Conservation (phyloP, 805 yeast species). For the Pichia insulana region DNA sequence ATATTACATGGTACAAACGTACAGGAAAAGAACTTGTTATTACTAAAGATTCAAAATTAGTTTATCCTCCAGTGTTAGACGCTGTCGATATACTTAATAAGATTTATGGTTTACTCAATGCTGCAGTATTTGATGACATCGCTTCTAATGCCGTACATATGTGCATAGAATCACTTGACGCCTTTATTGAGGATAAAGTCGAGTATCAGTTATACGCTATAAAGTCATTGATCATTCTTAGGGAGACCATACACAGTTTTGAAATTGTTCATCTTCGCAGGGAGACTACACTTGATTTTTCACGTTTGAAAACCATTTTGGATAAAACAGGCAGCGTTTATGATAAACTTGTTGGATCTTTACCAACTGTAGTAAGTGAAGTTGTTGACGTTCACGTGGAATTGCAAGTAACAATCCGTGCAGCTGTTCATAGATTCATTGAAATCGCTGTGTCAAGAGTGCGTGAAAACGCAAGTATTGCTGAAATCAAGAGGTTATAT, state of each 20-base stretch:
- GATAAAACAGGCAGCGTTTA: constrained; percentile 14
- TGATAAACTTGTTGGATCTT: constrained; percentile 39
- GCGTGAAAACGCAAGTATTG: neutral
- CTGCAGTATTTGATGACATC: constrained; percentile 75
- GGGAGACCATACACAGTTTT: constrained; percentile 59
- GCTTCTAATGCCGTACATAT: constrained; percentile 83
- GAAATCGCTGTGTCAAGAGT: constrained; percentile 39
- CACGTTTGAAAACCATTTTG: constrained; percentile 49
- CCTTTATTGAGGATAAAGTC: constrained; percentile 38
- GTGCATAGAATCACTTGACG: constrained; percentile 54
- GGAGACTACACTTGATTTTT: constrained; percentile 73
- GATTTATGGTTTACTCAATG: constrained; percentile 71
- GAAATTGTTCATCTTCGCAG: constrained; percentile 70
- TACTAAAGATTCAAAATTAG: constrained; percentile 27
- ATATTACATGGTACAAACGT: constrained; percentile 59
- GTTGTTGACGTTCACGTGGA: constrained; percentile 73
- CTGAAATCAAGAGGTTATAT: constrained; percentile 38
- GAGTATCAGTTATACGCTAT: constrained; percentile 63
- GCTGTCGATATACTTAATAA: constrained; percentile 65
- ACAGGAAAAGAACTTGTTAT: constrained; percentile 58
- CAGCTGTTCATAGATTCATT: constrained; percentile 61
- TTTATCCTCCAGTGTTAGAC: constrained; percentile 63
- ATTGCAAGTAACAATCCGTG: constrained; percentile 63
- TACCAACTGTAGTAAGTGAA: constrained; percentile 72
- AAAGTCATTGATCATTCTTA: constrained; percentile 61